Base-by-base conservation (phyloP, 495 filamentous ascomycete genomes). In the Massariosphaeria phaeospora region DNA sequence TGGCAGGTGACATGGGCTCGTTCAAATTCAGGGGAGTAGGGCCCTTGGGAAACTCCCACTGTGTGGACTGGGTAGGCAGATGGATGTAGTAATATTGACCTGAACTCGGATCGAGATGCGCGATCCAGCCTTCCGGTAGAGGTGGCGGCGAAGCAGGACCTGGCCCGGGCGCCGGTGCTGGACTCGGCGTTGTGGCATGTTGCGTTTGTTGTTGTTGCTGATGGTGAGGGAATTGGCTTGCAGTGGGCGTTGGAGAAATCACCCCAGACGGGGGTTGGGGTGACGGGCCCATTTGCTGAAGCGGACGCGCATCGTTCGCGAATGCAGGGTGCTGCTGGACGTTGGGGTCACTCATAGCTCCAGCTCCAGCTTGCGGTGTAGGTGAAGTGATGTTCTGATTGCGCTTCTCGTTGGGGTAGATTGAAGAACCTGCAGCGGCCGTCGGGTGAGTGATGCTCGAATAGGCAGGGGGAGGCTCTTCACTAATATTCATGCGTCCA, bases 11-110 rank as follows among this genome's bases (percentile, higher is more conserved):
- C 56, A 95, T 66, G 3, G 89, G 91, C 13, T 85, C 75, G 43
- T 89, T 86, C 52, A 95, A 76, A 63, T 86, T 84, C 52, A 94
- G 69, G 4, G 90, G 88, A 4, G 86, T 91, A 4, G 89, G 88
- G 0, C 87, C 88, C 70, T 96, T 95, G 18, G 93, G 93, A 64
- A 95, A 95, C 60, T 98, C 93, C 93, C 93, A 98, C 67, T 98
- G 93, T 11, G 93, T 98, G 2, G 89, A 88, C 65, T 96, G 93
- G 0, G 93, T 91, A 9, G 93, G 85, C 15, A 98, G 78, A 67
- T 98, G 94, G 57, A 98, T 98, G 66, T 98, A 98, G 66, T 98
- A 98, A 67, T 97, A 98, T 65, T 96, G 93, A 6, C 94, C 93
- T 3, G 90, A 95, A 64, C 84, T 95, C 34, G 86, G 85, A 66